phyloP scores from a whole-genome alignment of 78 protist species.

The Blattamonas nauphoetae region DNA sequence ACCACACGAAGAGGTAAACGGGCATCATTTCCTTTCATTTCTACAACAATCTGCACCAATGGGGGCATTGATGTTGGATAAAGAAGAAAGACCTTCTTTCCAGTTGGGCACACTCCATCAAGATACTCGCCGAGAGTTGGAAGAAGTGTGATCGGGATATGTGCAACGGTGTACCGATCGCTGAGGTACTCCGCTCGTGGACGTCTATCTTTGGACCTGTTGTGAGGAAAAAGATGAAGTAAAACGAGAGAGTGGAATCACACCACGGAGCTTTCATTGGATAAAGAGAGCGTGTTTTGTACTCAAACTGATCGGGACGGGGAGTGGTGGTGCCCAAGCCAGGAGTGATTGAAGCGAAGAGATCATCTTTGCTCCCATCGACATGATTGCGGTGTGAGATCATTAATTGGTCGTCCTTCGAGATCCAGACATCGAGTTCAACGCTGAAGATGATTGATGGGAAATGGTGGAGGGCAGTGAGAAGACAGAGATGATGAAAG shows the following conservation, averaged over 20 bases:
- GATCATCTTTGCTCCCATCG: background rate
- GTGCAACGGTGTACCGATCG: background rate
- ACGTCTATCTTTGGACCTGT: too few relatives aligned
- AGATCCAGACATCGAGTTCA: background rate
- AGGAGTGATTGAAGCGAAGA: background rate
- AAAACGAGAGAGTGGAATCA: too few relatives aligned
- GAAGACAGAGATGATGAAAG: too few relatives aligned
- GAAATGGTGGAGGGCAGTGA: background rate
- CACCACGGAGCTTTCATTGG: too few relatives aligned
- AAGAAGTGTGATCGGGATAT: background rate
- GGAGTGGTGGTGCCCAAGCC: too few relatives aligned
- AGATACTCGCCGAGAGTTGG: background rate
- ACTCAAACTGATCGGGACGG: too few relatives aligned
- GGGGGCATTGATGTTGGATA: too few relatives aligned
- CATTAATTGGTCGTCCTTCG: background rate
- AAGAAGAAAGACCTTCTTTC: too few relatives aligned
- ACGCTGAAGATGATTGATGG: background rate
- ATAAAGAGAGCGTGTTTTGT: too few relatives aligned
- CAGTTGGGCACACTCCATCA: background rate
- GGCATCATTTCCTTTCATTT: background rate
- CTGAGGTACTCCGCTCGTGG: too few relatives aligned
- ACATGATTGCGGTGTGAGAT: background rate
- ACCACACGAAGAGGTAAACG: background rate
- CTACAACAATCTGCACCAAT: background rate
- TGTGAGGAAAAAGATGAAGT: too few relatives aligned